Conservation (phyloP, 108 stramenopile genomes). For the Skeletonema potamos region DNA sequence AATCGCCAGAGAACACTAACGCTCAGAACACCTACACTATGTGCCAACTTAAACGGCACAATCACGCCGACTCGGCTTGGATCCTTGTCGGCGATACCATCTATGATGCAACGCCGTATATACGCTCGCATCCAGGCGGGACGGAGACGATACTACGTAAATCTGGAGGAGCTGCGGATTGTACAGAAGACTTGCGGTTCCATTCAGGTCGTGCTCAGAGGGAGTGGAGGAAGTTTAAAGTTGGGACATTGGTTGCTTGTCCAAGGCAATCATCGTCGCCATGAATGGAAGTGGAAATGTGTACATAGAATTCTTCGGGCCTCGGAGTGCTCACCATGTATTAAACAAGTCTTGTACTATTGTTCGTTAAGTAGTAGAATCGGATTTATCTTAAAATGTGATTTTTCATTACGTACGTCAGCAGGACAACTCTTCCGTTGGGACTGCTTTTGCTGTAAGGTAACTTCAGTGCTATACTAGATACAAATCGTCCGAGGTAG, state of each 20-base stretch:
- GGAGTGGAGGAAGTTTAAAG: slow-evolving; percentile 54
- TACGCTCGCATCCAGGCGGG: slow-evolving; percentile 77
- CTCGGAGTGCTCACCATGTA: not conserved
- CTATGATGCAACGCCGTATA: slow-evolving; percentile 79
- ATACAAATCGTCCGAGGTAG: too few species aligned
- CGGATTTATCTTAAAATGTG: not conserved
- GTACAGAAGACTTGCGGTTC: slow-evolving; percentile 68
- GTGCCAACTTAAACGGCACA: slow-evolving; percentile 71
- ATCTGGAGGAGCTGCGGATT: slow-evolving; percentile 67
- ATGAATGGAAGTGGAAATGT: not conserved
- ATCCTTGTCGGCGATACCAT: slow-evolving; percentile 70
- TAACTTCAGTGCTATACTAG: too few species aligned
- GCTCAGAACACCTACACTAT: slow-evolving; percentile 38
- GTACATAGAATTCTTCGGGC: not conserved
- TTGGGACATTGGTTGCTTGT: slow-evolving; percentile 54
- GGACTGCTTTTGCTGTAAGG: too few species aligned
- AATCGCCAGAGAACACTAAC: not conserved
- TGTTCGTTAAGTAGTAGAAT: not conserved
- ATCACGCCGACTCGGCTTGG: slow-evolving; percentile 69
- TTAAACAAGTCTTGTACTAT: not conserved
- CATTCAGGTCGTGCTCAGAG: slow-evolving; percentile 60
- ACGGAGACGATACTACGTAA: slow-evolving; percentile 59
- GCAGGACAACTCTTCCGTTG: too few species aligned
- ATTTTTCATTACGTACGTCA: not conserved
- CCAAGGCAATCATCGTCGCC: slow-evolving; percentile 3